phyloP scores from a whole-genome alignment of 495 filamentous ascomycete species.

The Tetracladium marchalianum region DNA sequence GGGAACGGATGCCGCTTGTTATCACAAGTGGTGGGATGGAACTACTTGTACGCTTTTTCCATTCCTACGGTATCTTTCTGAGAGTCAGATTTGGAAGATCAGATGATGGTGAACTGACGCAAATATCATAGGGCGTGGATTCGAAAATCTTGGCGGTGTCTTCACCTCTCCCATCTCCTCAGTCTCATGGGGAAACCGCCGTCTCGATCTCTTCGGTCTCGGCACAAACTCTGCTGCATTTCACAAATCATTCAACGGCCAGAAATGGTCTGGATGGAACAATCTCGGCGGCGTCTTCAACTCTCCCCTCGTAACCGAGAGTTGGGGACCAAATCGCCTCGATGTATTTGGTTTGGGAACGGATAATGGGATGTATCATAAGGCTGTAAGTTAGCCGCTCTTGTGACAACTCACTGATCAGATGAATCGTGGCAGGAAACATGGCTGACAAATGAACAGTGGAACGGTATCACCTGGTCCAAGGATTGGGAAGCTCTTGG shows the following conservation, averaged over 20 bases:
- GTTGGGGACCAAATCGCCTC: conserved; percentile 21
- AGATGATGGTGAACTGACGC: conserved; percentile 20
- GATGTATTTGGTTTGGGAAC: conserved; percentile 18
- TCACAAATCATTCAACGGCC: conserved; percentile 6
- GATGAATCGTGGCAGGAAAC: no score
- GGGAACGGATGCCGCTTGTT: conserved; percentile 11
- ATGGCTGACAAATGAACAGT: no score
- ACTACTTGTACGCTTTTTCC: conserved; percentile 17
- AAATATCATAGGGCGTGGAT: conserved; percentile 13
- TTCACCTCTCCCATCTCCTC: conserved; percentile 13
- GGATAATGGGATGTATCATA: conserved; percentile 14
- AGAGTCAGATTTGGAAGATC: not conserved
- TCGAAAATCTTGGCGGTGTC: conserved; percentile 21
- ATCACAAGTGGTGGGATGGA: conserved; percentile 20
- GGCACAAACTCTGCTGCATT: conserved; percentile 8
- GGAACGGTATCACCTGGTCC: conserved; percentile 1
- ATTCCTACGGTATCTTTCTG: not conserved
- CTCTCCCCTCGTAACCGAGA: conserved; percentile 12
- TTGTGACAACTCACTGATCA: conserved; percentile 15
- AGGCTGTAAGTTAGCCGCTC: no score
- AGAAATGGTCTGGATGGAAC: not conserved
- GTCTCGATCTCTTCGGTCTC: conserved; percentile 15
- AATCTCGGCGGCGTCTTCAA: not conserved
- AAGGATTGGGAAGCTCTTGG: conserved; percentile 22
- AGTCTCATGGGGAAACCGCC: conserved; percentile 20